Conservation (phyloP, 257 asterid genomes). For the Solanum chmielewskii region DNA sequence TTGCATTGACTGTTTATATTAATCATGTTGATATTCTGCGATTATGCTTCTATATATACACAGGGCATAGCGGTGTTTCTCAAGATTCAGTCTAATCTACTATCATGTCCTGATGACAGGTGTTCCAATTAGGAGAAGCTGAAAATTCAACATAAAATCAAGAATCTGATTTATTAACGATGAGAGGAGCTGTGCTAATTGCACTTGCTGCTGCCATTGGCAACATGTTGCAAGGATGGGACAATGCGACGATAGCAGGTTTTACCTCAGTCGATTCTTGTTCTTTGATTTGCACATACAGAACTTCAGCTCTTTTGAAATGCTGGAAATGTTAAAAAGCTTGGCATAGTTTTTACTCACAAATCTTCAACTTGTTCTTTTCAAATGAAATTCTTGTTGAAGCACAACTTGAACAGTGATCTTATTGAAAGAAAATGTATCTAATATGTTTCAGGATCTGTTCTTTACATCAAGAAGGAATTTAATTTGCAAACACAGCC, state of each 20-base stretch:
- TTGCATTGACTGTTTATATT: neutral
- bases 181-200: constrained; percentile 78
- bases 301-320: neutral
- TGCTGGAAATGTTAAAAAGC: neutral
- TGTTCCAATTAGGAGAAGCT: neutral
- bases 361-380: neutral
- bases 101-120: neutral
- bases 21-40: neutral
- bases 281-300: neutral
- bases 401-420: neutral
- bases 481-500: constrained; percentile 63
- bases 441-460: constrained; percentile 47
- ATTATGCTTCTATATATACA: neutral
- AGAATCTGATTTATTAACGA: constrained; percentile 10
- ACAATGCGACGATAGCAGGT: constrained; percentile 98
- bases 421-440: neutral
- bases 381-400: neutral
- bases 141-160: neutral
- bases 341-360: neutral
- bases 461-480: constrained; percentile 85
- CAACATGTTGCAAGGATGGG: constrained; percentile 96
- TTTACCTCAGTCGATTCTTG: neutral
- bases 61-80: neutral
- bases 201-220: constrained; percentile 94
- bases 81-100: neutral